Evolutionary conservation across 2,329 filamentous ascomycete species (phyloP).

Genomic region (Verticillium nonalfalfae): DNA sequence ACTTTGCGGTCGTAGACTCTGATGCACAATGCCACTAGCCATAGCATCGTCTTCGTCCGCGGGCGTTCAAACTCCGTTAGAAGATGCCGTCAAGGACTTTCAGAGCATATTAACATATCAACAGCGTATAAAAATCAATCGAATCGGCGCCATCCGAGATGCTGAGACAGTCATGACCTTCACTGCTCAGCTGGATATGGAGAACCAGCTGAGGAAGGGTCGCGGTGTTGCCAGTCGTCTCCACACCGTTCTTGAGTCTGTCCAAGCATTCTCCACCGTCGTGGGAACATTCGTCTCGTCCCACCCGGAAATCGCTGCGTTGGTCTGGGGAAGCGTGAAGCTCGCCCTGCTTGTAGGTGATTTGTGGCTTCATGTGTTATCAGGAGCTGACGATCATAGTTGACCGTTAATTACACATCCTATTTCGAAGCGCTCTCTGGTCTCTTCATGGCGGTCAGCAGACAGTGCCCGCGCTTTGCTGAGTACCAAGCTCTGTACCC

Average conservation of each 20-base stretch:
- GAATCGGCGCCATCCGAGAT: constrained; percentile 13
- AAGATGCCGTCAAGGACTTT: too few species aligned
- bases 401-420: constrained; percentile 7
- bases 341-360: constrained; percentile 27
- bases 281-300: constrained; percentile 29
- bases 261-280: constrained; percentile 28
- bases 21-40: too few species aligned
- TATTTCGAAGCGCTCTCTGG: constrained; percentile 32
- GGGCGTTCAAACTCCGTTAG: too few species aligned
- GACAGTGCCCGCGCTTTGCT: constrained; percentile 26
- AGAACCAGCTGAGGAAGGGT: constrained; percentile 14
- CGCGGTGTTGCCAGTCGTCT: constrained; percentile 20
- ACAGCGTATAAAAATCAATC: too few species aligned
- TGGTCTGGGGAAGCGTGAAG: constrained; percentile 36
- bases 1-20: too few species aligned
- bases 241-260: constrained; percentile 21
- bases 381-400: constrained; percentile 12
- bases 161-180: constrained; percentile 23
- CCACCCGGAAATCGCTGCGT: constrained; percentile 26
- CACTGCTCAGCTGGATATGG: constrained; percentile 23
- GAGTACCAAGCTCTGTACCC: constrained; percentile 29
- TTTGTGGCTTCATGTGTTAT: not conserved
- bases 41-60: too few species aligned
- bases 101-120: too few species aligned
- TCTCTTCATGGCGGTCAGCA: constrained; percentile 27